A percentile compares a stretch with the other conserved stretches of the same genome.
phyloP scores from a whole-genome alignment of 352 stramenopile species.

The Globisporangium viniferum region DNA sequence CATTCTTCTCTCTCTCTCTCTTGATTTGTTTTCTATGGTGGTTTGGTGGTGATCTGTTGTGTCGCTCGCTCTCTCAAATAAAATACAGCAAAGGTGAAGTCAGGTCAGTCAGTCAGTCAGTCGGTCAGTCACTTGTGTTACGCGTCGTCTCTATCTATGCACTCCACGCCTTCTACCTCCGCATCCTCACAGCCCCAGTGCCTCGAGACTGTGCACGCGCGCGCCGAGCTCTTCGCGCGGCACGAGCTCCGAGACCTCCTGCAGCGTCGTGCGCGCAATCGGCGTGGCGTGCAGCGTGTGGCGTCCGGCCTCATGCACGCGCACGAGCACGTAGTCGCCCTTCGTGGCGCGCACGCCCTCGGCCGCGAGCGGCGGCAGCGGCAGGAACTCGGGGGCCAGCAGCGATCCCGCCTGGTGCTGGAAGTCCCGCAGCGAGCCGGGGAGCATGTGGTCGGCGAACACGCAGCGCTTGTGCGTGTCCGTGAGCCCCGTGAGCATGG shows the following conservation, averaged over 20 bases:
- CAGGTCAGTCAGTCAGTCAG: neutral
- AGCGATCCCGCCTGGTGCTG: slow-evolving; percentile 24
- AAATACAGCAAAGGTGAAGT: slow-evolving; percentile 8
- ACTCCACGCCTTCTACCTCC: neutral
- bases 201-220: slow-evolving; percentile 35
- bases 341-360: slow-evolving; percentile 42
- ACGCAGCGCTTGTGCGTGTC: slow-evolving; percentile 90
- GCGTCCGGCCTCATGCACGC: slow-evolving; percentile 70
- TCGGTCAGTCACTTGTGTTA: neutral
- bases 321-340: slow-evolving; percentile 86
- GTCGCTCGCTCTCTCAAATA: neutral
- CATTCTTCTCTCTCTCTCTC: slow-evolving; percentile 1
- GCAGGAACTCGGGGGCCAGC: slow-evolving; percentile 41
- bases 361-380: slow-evolving; percentile 30
- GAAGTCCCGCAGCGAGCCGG: slow-evolving; percentile 48
- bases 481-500: slow-evolving; percentile 82
- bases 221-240: slow-evolving; percentile 58
- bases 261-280: slow-evolving; percentile 68
- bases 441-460: slow-evolving; percentile 63
- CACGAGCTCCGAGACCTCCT: slow-evolving; percentile 53
- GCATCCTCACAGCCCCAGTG: slow-evolving; percentile 19
- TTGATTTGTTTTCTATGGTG: neutral
- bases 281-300: slow-evolving; percentile 84
- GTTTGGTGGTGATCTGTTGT: neutral
- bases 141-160: slow-evolving; percentile 2